These are phyloP conservation scores for Phlyctochytrium arcticum DNA, from an alignment of 192 early-diverging fungal genomes.

Conservation along the genomic window DNA sequence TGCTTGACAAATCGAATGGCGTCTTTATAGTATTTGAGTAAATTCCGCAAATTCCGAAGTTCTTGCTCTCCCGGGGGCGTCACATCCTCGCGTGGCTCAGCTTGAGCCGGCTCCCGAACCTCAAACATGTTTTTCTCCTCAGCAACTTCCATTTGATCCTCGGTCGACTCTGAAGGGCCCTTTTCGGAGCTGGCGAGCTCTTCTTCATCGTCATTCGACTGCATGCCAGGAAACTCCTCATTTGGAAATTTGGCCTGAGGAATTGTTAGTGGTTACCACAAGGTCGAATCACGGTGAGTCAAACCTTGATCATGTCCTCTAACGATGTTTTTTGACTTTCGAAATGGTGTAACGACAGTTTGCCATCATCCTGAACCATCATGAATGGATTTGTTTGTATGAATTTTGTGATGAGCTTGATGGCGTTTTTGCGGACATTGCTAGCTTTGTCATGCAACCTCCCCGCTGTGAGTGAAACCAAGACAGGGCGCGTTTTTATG, in stretches of 20 bases:
- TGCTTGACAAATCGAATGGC: conserved; percentile 82
- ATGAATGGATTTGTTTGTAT: conserved; percentile 87
- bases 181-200: too few relatives aligned
- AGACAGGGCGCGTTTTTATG: conserved; percentile 49
- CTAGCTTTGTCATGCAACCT: conserved; percentile 88
- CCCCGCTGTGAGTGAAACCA: conserved; percentile 68
- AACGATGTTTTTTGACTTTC: conserved; percentile 61
- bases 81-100: not conserved
- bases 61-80: conserved; percentile 25
- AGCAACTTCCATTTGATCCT: not conserved
- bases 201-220: not conserved
- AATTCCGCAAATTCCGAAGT: conserved; percentile 29
- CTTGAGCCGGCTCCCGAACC: not conserved
- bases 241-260: conserved; percentile 30
- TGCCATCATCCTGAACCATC: conserved; percentile 70
- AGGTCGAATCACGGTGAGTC: not conserved
- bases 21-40: conserved; percentile 79
- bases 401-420: conserved; percentile 75
- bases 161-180: too few relatives aligned
- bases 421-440: conserved; percentile 84
- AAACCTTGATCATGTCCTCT: conserved; percentile 64
- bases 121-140: not conserved
- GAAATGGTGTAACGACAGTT: conserved; percentile 67
- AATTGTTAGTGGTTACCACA: conserved; percentile 24
- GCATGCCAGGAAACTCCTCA: conserved; percentile 23